Base-by-base conservation (phyloP, 257 asterid species). In the Jasminum sambac region DNA sequence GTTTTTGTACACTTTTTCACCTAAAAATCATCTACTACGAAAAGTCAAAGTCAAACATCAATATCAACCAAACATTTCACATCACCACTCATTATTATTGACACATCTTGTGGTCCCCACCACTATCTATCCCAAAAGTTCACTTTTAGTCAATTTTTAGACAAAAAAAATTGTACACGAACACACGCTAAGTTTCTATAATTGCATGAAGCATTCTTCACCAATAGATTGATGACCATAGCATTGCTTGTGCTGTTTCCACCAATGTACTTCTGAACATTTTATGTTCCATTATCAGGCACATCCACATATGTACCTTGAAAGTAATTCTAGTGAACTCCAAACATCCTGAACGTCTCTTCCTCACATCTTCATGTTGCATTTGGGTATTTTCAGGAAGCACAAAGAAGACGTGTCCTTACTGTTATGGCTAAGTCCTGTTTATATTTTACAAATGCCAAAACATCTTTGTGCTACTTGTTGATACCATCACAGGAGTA, bases 391-490 rank as follows among this genome's bases (percentile, higher is more conserved):
- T 42, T 3, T 44, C 21, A 5, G 57, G 6, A 3, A 46, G 57
- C 21, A 14, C 0, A 16, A 16, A 46, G 57, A 16, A 46, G n/a
- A 11, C 19, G 11, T 2, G 24, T 17, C 21, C 6, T 11, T 17
- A 5, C 25, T 14, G 8, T 7, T 50, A 17, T 17, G 13, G 16
- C 30, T 52, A 26, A 52, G 13, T 19, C 61, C 61, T 21, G 13
- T 19, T n/a, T n/a, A n/a, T n/a, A n/a, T n/a, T n/a, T 52, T 52
- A 17, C 61, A 17, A 52, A 52, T 52, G 61, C 61, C 61, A 52
- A 52, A 52, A 52, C 14, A 17, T 19, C 60, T 52, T 52, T 12
- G 8, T 17, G 26, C 24, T 1, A 17, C 59, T n/a, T 5, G 17
- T 48, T 17, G 30, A 52, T 8, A 19, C 60, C 21, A 8, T 8